Percentiles rank a stretch among this genome's conserved stretches.
Evolutionary conservation across 2,329 filamentous ascomycete genomes (phyloP).

Genomic region (Ophiocordyceps camponoti-rufipedis): DNA sequence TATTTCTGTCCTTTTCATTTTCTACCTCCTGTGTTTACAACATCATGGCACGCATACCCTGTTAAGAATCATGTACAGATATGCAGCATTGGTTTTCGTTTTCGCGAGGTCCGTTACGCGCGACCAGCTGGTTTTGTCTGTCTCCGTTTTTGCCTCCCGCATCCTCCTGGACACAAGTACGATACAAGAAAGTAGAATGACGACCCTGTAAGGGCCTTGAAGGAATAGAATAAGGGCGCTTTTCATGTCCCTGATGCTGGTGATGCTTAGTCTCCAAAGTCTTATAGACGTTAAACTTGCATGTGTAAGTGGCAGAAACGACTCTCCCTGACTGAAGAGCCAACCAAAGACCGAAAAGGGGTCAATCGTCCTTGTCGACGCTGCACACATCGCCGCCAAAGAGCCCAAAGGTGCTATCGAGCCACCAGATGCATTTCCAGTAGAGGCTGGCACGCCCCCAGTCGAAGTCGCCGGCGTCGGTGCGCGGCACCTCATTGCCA

Average conservation of each 20-base stretch:
- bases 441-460: constrained; percentile 48
- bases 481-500: constrained; percentile 55
- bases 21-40: background rate
- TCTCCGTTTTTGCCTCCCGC: background rate
- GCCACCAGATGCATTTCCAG: constrained; percentile 48
- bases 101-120: too few relatives aligned
- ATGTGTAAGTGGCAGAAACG: too few relatives aligned
- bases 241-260: too few relatives aligned
- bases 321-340: too few relatives aligned
- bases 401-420: constrained; percentile 38
- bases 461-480: constrained; percentile 61
- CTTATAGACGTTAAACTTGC: background rate
- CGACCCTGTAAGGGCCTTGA: too few relatives aligned
- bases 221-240: too few relatives aligned
- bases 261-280: too few relatives aligned
- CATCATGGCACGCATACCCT: background rate
- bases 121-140: too few relatives aligned
- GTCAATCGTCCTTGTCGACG: constrained; percentile 38
- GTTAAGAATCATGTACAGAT: background rate
- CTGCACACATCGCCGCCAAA: constrained; percentile 40
- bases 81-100: background rate
- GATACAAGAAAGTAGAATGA: too few relatives aligned
- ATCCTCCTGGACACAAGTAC: background rate
- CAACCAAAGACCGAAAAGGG: too few relatives aligned
- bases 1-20: background rate